Base-by-base conservation (phyloP, 148 eudicot species). In the Fallopia convolvulus region DNA sequence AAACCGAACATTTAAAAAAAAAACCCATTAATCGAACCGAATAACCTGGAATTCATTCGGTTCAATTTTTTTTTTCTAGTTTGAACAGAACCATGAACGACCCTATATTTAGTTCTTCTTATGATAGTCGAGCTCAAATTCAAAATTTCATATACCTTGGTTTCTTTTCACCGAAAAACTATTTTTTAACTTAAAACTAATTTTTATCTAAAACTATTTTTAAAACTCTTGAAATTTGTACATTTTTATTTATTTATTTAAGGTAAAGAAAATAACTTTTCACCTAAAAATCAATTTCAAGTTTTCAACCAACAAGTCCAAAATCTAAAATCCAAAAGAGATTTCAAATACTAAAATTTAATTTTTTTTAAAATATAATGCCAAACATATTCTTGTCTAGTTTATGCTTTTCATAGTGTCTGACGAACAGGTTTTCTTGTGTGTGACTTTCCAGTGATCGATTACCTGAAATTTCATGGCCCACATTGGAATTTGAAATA, bases 401-500 rank as follows among this genome's bases (percentile, higher is more conserved):
- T 32, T 65, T 65, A 6, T 65, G 17, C 41, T 30, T 65, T 65
- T 65, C 40, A 65, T 65, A 26, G 3, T 32, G 33, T 13, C 39
- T 10, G 70, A 65, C 70, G 14, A 32, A 12, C 18, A 65, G 8
- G 41, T 11, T 30, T 30, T 26, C 0, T 65, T 30, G 41, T 32
- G 41, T 32, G 70, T 3, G 56, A 50, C 56, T 50, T 50, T 50
- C n/a, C 33, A 65, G 41, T 32, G 70, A 65, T 65, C 40, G n/a
- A 65, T 65, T 65, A 32, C 70, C 70, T 65, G 41, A 14, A 26
- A 61, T 26, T 61, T 68, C 44, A 68, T 8, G 72, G 42, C 72
- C 72, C 72, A 63, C 46, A 13, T 68, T 14, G 72, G 72, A 68
- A 68, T 39, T 68, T 68, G 70, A 32, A 65, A 65, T 65, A 65